Percentiles rank a stretch among this genome's conserved stretches.
Evolutionary conservation across 768 basidiomycete species (phyloP).

Genomic region (Ephemerocybe angulata): DNA sequence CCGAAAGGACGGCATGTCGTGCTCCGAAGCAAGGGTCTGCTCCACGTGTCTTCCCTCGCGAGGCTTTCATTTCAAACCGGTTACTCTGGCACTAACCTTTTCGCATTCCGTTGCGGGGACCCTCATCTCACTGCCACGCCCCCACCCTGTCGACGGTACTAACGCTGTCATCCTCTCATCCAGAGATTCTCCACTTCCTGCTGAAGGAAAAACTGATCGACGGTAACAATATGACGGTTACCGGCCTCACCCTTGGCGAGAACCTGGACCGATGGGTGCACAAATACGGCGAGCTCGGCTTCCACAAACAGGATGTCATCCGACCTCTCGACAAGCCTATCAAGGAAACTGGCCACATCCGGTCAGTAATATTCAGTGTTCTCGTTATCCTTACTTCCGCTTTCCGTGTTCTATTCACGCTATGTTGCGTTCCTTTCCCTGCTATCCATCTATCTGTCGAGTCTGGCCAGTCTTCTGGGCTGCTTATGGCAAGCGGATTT

Average conservation of each 20-base stretch:
- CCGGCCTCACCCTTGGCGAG: constrained; percentile 85
- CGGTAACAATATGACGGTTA: constrained; percentile 88
- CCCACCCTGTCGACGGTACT: neutral
- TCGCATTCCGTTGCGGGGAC: neutral
- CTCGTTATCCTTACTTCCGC: neutral
- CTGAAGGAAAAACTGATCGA: constrained; percentile 86
- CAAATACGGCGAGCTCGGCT: constrained; percentile 71
- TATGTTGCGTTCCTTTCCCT: neutral
- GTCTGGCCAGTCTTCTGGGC: neutral
- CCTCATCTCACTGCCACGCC: neutral
- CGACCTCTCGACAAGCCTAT: constrained; percentile 84
- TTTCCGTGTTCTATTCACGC: constrained; percentile 10
- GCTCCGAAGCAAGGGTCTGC: neutral
- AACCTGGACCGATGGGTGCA: constrained; percentile 89
- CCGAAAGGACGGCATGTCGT: neutral
- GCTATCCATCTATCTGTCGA: neutral
- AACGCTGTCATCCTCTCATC: neutral
- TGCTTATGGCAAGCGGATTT: neutral
- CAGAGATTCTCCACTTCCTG: constrained; percentile 82
- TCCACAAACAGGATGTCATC: constrained; percentile 74
- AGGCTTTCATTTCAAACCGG: neutral
- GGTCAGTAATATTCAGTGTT: constrained; percentile 42
- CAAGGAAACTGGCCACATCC: constrained; percentile 85
- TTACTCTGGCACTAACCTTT: too few species aligned
- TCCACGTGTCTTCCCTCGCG: neutral